These are phyloP conservation scores for Emericellopsis terricola DNA, from an alignment of 495 filamentous ascomycete species.

Conservation along the genomic window DNA sequence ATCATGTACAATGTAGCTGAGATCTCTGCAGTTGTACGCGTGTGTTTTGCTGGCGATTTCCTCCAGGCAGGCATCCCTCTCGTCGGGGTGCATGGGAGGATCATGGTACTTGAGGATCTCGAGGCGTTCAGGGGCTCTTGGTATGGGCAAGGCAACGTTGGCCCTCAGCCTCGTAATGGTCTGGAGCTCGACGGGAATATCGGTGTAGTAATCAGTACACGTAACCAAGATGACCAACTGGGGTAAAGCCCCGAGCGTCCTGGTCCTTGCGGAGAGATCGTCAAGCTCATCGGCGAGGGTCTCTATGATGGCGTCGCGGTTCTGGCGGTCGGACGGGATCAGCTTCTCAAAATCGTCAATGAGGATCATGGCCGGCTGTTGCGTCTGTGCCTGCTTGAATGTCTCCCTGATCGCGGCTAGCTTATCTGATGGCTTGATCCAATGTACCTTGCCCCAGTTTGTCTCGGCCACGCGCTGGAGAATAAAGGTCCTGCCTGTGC, in stretches of 20 bases:
- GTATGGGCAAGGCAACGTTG: constrained; percentile 68
- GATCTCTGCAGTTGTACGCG: constrained; percentile 32
- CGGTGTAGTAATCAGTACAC: constrained; percentile 50
- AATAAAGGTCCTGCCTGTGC: constrained; percentile 66
- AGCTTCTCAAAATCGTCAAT: constrained; percentile 69
- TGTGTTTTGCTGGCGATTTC: constrained; percentile 32
- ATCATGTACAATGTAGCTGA: constrained; percentile 21
- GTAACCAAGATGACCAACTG: constrained; percentile 50
- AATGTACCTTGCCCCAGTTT: constrained; percentile 49
- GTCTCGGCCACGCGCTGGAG: constrained; percentile 45
- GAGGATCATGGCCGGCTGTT: constrained; percentile 65
- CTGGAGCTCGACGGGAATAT: constrained; percentile 58
- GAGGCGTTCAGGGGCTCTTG: constrained; percentile 48
- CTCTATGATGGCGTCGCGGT: constrained; percentile 27
- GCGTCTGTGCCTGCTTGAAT: constrained; percentile 52
- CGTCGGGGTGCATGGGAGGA: constrained; percentile 15
- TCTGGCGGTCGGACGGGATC: constrained; percentile 42
- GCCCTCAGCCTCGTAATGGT: constrained; percentile 44
- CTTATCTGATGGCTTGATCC: constrained; percentile 36
- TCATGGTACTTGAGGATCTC: constrained; percentile 49
- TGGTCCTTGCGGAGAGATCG: constrained; percentile 17
- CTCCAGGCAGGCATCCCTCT: constrained; percentile 18
- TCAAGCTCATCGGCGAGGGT: constrained; percentile 35
- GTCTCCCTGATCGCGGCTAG: constrained; percentile 41
- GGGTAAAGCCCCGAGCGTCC: constrained; percentile 15